Conservation (phyloP, 2,329 filamentous ascomycete species). For the Pseudogymnoascus sp. region DNA sequence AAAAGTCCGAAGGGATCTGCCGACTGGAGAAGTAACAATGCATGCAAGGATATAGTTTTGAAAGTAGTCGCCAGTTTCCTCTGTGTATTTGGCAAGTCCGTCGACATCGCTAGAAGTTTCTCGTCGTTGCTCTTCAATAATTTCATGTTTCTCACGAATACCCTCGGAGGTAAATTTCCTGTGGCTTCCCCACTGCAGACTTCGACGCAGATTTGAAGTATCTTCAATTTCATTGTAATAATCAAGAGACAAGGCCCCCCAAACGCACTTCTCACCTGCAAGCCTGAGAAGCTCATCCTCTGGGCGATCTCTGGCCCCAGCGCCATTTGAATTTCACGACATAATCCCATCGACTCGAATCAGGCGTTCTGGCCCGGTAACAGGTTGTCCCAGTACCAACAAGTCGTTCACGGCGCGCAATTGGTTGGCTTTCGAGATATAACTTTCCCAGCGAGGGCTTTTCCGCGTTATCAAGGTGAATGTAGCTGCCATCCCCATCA, state of each 20-base stretch:
- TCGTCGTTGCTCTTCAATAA: background rate
- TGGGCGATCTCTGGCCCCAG: background rate
- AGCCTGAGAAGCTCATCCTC: slow-evolving; percentile 26
- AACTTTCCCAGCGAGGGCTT: background rate
- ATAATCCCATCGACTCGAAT: background rate
- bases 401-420: background rate
- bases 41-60: background rate
- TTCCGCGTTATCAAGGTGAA: background rate
- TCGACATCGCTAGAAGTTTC: background rate
- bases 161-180: background rate
- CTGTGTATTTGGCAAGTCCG: background rate
- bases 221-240: background rate
- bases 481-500: background rate
- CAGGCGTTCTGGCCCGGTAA: slow-evolving; percentile 24
- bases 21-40: background rate
- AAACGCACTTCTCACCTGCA: slow-evolving; percentile 24
- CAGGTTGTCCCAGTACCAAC: slow-evolving; percentile 17
- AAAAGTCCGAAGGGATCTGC: background rate
- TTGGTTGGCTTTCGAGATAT: background rate
- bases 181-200: background rate
- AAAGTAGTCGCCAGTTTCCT: background rate
- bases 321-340: background rate
- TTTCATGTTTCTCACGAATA: background rate
- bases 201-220: background rate
- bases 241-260: slow-evolving; percentile 26